A percentile compares a stretch with the other conserved stretches of the same genome.
Conservation (phyloP, 208 protist species). For the Wallacemonas sp. region DNA sequence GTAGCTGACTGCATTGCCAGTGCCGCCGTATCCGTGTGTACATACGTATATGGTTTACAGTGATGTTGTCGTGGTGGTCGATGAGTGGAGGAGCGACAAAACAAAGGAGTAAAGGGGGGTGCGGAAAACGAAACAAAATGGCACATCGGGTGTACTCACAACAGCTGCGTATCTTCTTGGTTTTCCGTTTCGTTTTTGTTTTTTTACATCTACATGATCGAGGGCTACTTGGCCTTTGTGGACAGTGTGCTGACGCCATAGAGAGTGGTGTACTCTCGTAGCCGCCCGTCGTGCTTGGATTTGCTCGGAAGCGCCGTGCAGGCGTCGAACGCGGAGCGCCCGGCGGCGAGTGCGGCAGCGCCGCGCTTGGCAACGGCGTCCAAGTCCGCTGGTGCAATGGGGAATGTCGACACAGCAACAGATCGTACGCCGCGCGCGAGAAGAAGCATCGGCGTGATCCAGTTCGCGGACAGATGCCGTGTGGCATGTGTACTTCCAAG, state of each 20-base stretch:
- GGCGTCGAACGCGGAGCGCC: slow-evolving; percentile 38
- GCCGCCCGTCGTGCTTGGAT: slow-evolving; percentile 32
- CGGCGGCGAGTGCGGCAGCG: slow-evolving; percentile 31
- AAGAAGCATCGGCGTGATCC: slow-evolving; percentile 55
- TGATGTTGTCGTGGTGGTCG: too few relatives aligned
- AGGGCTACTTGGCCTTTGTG: slow-evolving; percentile 28
- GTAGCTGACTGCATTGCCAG: too few relatives aligned
- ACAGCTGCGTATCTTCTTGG: neutral
- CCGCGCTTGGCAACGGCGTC: slow-evolving; percentile 46
- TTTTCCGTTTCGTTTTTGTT: slow-evolving; percentile 6
- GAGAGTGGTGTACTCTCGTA: slow-evolving; percentile 33
- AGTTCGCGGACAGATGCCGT: slow-evolving; percentile 25
- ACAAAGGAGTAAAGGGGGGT: slow-evolving; percentile 9
- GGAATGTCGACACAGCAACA: slow-evolving; percentile 44
- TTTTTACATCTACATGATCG: slow-evolving; percentile 24
- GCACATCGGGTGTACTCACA: too few relatives aligned
- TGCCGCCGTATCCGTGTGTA: too few relatives aligned
- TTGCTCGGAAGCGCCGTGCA: slow-evolving; percentile 12
- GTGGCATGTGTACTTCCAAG: slow-evolving; percentile 13
- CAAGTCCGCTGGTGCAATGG: slow-evolving; percentile 33
- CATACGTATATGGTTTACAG: too few relatives aligned
- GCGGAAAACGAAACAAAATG: neutral
- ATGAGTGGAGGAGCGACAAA: too few relatives aligned
- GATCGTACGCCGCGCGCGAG: slow-evolving; percentile 67
- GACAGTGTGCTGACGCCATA: slow-evolving; percentile 28